These are phyloP conservation scores for Mycena epipterygia DNA, from an alignment of 768 basidiomycete genomes.

Conservation along the genomic window DNA sequence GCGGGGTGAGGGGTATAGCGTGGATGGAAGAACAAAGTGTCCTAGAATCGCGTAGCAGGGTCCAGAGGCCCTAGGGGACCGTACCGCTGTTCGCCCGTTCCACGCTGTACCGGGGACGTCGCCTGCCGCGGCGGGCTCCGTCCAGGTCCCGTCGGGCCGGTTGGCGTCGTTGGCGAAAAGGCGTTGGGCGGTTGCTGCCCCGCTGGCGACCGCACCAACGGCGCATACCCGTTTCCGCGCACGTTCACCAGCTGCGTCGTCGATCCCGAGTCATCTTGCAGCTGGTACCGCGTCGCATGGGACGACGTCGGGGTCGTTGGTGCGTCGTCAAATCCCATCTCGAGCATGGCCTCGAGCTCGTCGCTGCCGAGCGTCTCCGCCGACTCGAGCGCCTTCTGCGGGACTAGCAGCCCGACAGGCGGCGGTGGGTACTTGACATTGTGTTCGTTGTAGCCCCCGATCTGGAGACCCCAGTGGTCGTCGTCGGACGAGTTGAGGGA, in stretches of 20 bases:
- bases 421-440: constrained; percentile 85
- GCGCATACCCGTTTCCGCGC: constrained; percentile 67
- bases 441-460: constrained; percentile 95
- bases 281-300: constrained; percentile 75
- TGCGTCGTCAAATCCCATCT: constrained; percentile 87
- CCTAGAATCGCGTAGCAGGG: constrained; percentile 63
- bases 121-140: constrained; percentile 24
- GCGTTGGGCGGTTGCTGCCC: constrained; percentile 43
- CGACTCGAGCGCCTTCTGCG: constrained; percentile 53
- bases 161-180: constrained; percentile 50
- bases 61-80: constrained; percentile 74
- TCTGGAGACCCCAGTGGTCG: constrained; percentile 95
- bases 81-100: constrained; percentile 55
- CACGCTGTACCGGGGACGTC: constrained; percentile 38
- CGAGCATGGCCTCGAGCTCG: constrained; percentile 94
- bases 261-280: constrained; percentile 67
- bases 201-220: constrained; percentile 65
- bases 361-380: constrained; percentile 71
- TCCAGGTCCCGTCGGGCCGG: constrained; percentile 40
- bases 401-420: constrained; percentile 75
- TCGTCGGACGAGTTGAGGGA: constrained; percentile 92
- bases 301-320: constrained; percentile 65
- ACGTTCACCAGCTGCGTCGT: constrained; percentile 51
- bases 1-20: constrained; percentile 38
- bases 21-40: constrained; percentile 21